Evolutionary conservation across 2,329 filamentous ascomycete genomes (phyloP), one percentile per base, ranked within the genome.

Genomic region (Colletotrichum tropicale): DNA sequence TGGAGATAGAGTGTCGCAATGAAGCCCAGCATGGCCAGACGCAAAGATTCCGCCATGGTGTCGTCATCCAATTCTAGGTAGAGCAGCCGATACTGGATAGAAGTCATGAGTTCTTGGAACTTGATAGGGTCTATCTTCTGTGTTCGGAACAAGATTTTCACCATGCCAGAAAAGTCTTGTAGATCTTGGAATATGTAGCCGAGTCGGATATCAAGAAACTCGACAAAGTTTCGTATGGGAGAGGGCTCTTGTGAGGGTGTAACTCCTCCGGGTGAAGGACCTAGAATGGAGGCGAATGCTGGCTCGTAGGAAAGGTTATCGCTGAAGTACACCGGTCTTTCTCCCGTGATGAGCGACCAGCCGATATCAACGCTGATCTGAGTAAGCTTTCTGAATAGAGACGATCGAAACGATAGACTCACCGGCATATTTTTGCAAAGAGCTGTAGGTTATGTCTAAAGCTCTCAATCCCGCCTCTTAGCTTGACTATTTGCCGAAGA

Each of bases 1-100:
- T 81, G 77, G 0, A 82, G 70, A 34, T 82, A 82, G 3, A 82
- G 77, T 0, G 81, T 81, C 1, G 82, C 79, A 34, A 81, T 77
- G 36, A 80, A 84, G 3, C 81, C 78, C 2, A 83, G 66, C n/a
- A 84, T 80, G 8, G 79, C 83, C 1, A 84, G 65, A 1, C 81
- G 79, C 15, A 80, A 56, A 21, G 21, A 21, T 21, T 71, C 74
- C 24, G 66, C 21, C 28, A 76, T 6, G 3, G n/a, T 6, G 32
- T 21, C 16, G 10, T 62, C 28, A 13, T 24, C 8, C 1, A 21
- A 8, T 3, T 76, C 48, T 6, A 74, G 48, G 21, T 74, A 66
- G 8, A 76, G 21, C 21, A 75, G 52, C 5, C 74, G 74, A n/a
- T 76, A 75, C 30, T 76, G 58, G 6, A 76, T 43, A 8, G 71